Percentiles rank a stretch among this genome's conserved stretches.
phyloP scores from a whole-genome alignment of 345 rosid species.

The Salix suchowensis region DNA sequence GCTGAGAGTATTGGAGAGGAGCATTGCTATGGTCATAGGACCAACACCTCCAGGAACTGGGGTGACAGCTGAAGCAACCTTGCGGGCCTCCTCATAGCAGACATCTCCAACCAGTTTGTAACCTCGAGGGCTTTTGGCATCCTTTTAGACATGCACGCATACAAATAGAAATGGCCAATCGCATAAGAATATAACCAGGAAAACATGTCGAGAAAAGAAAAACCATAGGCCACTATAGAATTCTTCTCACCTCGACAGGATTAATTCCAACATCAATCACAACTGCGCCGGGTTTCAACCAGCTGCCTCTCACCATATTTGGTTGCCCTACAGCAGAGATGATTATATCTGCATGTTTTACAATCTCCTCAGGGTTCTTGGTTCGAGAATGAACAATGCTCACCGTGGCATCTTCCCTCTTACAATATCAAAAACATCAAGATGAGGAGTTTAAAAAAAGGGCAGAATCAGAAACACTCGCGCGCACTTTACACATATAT shows the following conservation, averaged over 20 bases:
- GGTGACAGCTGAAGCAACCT: conserved; percentile 70
- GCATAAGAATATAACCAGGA: not conserved
- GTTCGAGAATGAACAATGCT: conserved; percentile 79
- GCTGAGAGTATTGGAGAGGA: conserved; percentile 67
- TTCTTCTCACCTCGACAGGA: conserved; percentile 56
- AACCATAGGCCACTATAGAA: not conserved
- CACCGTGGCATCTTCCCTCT: conserved; percentile 85
- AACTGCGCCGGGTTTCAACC: conserved; percentile 92
- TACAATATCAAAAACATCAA: conserved; percentile 3
- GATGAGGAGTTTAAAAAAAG: not conserved
- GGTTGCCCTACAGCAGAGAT: conserved; percentile 79
- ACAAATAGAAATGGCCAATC: conserved; percentile 8
- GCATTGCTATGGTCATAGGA: conserved; percentile 93
- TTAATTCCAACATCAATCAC: conserved; percentile 88
- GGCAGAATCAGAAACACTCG: not conserved
- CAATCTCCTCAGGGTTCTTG: conserved; percentile 64
- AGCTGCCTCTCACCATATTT: conserved; percentile 72
- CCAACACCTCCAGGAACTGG: conserved; percentile 95
- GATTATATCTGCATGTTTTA: conserved; percentile 70
- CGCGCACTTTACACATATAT: no score
- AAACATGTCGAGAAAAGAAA: not conserved
- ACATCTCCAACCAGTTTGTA: conserved; percentile 76
- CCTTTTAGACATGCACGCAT: conserved; percentile 34
- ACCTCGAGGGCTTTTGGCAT: conserved; percentile 52
- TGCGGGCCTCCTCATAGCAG: conserved; percentile 69